Percentiles rank a stretch among this genome's conserved stretches.
Evolutionary conservation across 805 yeast genomes (phyloP).

Genomic region (Saccharomycopsis sp.): DNA sequence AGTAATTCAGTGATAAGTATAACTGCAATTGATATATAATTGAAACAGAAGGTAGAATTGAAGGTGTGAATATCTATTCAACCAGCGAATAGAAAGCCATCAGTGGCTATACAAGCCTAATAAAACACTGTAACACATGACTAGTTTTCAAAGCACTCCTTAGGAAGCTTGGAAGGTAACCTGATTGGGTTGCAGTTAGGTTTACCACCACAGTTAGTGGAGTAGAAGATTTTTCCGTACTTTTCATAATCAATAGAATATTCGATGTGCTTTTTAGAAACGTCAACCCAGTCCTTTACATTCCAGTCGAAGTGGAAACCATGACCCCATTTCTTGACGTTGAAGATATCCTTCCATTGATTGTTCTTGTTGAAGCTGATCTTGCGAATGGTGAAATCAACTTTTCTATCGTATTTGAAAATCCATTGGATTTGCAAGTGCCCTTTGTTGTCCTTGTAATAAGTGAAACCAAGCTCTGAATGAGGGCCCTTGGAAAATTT

Average conservation of each 20-base stretch:
- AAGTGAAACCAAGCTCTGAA: not conserved
- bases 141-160: not conserved
- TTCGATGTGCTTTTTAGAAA: slow-evolving; percentile 12
- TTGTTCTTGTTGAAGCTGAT: not conserved
- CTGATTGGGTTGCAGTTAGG: not conserved
- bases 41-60: not conserved
- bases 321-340: slow-evolving; percentile 5
- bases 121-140: too few species aligned
- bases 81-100: not conserved
- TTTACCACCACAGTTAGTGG: slow-evolving; percentile 9
- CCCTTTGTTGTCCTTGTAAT: slow-evolving; percentile 3
- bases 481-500: slow-evolving; percentile 3
- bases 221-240: slow-evolving; percentile 11
- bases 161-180: not conserved
- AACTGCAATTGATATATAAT: too few species aligned
- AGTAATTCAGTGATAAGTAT: too few species aligned
- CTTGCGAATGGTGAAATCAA: not conserved
- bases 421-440: slow-evolving; percentile 2
- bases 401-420: not conserved
- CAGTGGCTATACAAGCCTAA: too few species aligned
- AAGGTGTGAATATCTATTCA: not conserved
- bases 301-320: slow-evolving; percentile 18
- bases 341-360: not conserved
- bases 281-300: slow-evolving; percentile 13
- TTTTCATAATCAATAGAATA: slow-evolving; percentile 12